These are phyloP conservation scores for Ophiostoma piceae DNA, from an alignment of 2,329 filamentous ascomycete genomes.

Conservation along the genomic window DNA sequence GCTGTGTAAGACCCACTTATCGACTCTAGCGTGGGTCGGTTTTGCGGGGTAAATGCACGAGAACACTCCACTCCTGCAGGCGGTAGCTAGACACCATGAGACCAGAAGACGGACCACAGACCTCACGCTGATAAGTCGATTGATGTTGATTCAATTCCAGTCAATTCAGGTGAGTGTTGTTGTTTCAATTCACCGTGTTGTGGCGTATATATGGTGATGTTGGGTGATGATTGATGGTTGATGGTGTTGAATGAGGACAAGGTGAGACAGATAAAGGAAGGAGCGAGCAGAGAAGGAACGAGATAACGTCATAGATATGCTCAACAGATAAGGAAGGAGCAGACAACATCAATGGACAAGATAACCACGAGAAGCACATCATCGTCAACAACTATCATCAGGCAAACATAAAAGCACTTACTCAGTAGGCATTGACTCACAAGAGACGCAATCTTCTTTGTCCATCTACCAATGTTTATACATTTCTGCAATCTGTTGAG, in stretches of 20 bases:
- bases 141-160: not conserved
- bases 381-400: not conserved
- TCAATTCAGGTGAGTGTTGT: not conserved
- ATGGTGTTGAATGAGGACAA: not conserved
- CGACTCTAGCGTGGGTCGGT: not conserved
- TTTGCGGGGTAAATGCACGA: constrained; percentile 12
- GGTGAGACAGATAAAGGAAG: not conserved
- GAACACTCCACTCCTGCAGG: constrained; percentile 9
- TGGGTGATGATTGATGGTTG: not conserved
- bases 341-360: not conserved
- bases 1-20: not conserved
- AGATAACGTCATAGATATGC: not conserved
- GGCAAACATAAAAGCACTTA: not conserved
- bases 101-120: not conserved
- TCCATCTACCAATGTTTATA: not conserved
- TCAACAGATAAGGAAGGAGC: not conserved
- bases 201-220: not conserved
- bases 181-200: not conserved
- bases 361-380: not conserved
- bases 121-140: not conserved
- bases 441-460: not conserved
- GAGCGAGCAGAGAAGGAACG: not conserved
- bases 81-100: not conserved
- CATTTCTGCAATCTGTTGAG: not conserved
- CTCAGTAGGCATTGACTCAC: not conserved